Percentiles rank a stretch among this genome's conserved stretches.
Evolutionary conservation across 495 filamentous ascomycete genomes (phyloP).

Genomic region (Penicillium cosmopolitanum): DNA sequence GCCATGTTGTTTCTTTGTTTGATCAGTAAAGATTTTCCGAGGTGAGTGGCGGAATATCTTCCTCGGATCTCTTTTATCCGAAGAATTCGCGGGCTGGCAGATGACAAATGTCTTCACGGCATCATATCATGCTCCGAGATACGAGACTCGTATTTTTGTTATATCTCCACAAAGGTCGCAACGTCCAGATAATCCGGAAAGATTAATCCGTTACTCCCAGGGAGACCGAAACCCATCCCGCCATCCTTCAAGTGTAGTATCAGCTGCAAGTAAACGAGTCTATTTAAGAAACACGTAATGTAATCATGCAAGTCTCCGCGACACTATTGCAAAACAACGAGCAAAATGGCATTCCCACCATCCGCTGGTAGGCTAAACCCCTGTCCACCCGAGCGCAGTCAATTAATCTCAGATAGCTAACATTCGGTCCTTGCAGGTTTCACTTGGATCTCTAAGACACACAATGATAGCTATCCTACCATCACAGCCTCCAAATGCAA

Average conservation of each 20-base stretch:
- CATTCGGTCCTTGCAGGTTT: background rate
- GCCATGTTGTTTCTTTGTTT: slow-evolving; percentile 7
- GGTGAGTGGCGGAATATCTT: slow-evolving; percentile 5
- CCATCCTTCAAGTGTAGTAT: background rate
- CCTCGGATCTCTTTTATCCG: slow-evolving; percentile 6
- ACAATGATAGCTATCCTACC: background rate
- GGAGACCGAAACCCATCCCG: background rate
- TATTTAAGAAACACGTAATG: slow-evolving; percentile 1
- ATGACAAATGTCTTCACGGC: background rate
- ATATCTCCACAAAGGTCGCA: background rate
- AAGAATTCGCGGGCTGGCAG: background rate
- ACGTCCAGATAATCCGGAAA: background rate
- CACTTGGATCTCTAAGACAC: slow-evolving; percentile 1
- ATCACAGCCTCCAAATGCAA: background rate
- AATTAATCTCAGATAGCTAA: background rate
- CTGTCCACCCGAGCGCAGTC: background rate
- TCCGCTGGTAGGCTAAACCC: background rate
- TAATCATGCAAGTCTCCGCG: background rate
- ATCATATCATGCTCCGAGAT: slow-evolving; percentile 1
- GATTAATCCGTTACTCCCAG: background rate
- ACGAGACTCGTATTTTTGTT: background rate
- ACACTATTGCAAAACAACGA: background rate
- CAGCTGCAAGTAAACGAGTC: background rate
- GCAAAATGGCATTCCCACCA: slow-evolving; percentile 1
- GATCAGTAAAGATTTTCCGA: slow-evolving; percentile 5